A percentile compares a stretch with the other conserved stretches of the same genome.
Evolutionary conservation across 2,329 filamentous ascomycete genomes (phyloP).

Genomic region (Keithomyces neogunnii): DNA sequence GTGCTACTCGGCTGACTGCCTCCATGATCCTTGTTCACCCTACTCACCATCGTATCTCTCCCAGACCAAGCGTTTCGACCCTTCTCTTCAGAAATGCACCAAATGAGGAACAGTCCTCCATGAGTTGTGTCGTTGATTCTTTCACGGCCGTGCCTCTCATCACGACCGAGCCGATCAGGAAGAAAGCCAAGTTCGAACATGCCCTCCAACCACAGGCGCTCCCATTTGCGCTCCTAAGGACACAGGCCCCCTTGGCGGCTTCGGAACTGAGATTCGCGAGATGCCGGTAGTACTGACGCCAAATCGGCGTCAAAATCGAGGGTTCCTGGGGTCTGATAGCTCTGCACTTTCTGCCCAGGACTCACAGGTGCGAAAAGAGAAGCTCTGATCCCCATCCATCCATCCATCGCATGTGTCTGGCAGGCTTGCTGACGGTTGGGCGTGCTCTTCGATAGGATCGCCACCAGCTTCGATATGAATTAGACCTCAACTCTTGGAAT

Average conservation of each 20-base stretch:
- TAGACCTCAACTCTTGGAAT: constrained; percentile 47
- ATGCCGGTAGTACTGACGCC: constrained; percentile 22
- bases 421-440: constrained; percentile 3
- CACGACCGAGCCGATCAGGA: neutral
- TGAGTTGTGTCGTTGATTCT: neutral
- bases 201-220: neutral
- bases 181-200: neutral
- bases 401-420: neutral
- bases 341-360: constrained; percentile 41
- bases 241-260: neutral
- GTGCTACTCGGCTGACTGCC: neutral
- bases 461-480: constrained; percentile 41
- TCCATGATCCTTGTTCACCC: neutral
- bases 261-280: neutral
- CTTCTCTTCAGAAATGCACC: neutral
- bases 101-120: neutral
- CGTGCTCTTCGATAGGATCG: constrained; percentile 32
- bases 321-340: constrained; percentile 41
- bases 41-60: neutral
- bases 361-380: constrained; percentile 29
- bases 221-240: neutral
- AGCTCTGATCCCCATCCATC: neutral
- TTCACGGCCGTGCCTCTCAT: neutral
- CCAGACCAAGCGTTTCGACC: constrained; percentile 4
- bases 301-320: constrained; percentile 32